phyloP scores from a whole-genome alignment of 257 asterid genomes.

The Fraxinus quadrangulata region DNA sequence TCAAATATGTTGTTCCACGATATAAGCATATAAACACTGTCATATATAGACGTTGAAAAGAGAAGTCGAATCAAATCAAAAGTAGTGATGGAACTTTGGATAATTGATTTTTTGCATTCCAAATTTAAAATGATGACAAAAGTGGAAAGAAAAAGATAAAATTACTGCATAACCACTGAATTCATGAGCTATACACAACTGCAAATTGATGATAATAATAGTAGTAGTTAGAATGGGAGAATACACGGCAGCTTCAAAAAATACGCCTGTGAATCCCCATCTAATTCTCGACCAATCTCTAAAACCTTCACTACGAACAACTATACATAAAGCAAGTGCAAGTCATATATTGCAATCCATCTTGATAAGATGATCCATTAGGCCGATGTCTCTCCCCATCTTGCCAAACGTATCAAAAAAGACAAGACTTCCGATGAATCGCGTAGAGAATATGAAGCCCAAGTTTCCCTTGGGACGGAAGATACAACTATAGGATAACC shows the following conservation, averaged over 20 bases:
- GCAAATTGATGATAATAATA: conserved; percentile 3
- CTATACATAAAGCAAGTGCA: neutral
- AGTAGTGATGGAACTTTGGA: neutral
- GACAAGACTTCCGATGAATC: conserved; percentile 65
- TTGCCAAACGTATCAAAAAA: conserved; percentile 53
- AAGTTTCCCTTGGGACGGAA: conserved; percentile 57
- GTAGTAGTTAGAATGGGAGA: conserved; percentile 2
- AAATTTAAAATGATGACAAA: neutral
- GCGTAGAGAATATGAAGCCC: conserved; percentile 57
- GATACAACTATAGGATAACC: conserved; percentile 75
- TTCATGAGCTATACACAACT: neutral
- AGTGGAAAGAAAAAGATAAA: neutral
- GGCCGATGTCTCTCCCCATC: conserved; percentile 38
- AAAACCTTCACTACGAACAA: neutral
- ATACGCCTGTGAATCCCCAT: conserved; percentile 20
- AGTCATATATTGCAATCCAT: neutral
- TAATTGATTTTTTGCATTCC: neutral
- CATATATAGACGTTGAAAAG: neutral
- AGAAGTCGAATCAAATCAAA: neutral
- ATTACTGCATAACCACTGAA: neutral
- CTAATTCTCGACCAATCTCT: conserved; percentile 15
- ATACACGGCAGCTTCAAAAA: conserved; percentile 31
- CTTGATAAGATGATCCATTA: neutral
- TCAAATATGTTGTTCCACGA: neutral
- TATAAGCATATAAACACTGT: neutral